These are phyloP conservation scores for Elsinoe australis DNA, from an alignment of 2,329 filamentous ascomycete genomes.

Conservation along the genomic window DNA sequence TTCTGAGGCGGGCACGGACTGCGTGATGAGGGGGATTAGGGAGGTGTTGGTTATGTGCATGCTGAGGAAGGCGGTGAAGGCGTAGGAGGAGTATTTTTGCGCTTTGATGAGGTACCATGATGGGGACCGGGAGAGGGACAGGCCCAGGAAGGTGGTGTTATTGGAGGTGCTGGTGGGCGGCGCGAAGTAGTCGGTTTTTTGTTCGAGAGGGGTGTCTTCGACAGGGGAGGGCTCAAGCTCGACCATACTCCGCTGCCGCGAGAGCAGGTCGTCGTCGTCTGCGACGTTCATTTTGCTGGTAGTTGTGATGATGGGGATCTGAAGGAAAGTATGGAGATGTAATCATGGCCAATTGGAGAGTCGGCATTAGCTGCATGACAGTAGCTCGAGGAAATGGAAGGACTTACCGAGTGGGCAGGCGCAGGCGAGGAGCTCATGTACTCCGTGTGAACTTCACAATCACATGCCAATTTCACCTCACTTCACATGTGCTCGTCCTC, in stretches of 20 bases:
- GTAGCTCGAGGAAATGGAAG: too few species aligned
- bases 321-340: too few species aligned
- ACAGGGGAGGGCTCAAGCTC: constrained; percentile 80
- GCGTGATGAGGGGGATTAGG: constrained; percentile 66
- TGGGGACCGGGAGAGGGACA: constrained; percentile 52
- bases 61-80: constrained; percentile 66
- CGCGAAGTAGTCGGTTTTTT: constrained; percentile 46
- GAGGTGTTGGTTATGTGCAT: constrained; percentile 77
- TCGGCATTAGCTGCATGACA: neutral
- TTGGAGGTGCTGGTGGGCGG: constrained; percentile 17
- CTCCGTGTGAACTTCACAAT: neutral
- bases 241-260: constrained; percentile 43
- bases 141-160: constrained; percentile 28
- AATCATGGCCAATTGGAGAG: too few species aligned
- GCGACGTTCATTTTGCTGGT: constrained; percentile 21
- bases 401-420: too few species aligned
- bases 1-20: constrained; percentile 66
- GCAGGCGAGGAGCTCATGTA: too few species aligned
- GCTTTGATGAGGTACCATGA: constrained; percentile 70
- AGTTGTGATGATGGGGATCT: neutral
- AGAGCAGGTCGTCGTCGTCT: constrained; percentile 21
- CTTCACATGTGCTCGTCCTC: neutral
- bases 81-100: constrained; percentile 85
- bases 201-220: constrained; percentile 44
- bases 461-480: neutral